Evolutionary conservation across 2,329 filamentous ascomycete genomes (phyloP).

Genomic region (Cordyceps sp.): DNA sequence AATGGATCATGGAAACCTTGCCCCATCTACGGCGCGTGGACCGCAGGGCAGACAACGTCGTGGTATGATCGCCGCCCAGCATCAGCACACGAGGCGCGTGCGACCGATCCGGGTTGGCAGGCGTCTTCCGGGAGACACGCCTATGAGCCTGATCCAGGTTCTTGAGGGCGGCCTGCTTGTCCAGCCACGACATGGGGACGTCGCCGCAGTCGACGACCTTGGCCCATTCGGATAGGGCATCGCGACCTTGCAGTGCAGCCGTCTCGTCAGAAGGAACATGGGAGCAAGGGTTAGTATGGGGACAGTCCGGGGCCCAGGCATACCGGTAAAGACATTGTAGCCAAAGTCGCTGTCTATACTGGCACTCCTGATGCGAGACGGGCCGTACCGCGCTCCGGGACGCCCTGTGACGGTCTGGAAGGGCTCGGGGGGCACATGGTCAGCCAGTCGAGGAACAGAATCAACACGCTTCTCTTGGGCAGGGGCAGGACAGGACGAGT

Average conservation of each 20-base stretch:
- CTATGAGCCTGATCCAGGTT: constrained; percentile 8
- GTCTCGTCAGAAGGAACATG: too few species aligned
- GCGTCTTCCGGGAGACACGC: constrained; percentile 4
- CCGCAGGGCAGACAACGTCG: constrained; percentile 48
- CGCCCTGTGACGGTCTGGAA: neutral
- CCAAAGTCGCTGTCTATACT: constrained; percentile 1
- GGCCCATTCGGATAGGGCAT: constrained; percentile 36
- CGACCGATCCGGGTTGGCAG: constrained; percentile 4
- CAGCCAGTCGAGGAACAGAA: neutral
- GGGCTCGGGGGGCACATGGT: neutral
- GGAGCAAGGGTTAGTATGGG: neutral
- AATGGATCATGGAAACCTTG: constrained; percentile 51
- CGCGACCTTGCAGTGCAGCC: constrained; percentile 3
- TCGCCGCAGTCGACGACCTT: constrained; percentile 71
- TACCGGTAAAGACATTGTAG: constrained; percentile 6
- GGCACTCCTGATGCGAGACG: neutral
- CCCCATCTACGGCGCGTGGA: constrained; percentile 43
- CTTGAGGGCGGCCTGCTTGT: constrained; percentile 8
- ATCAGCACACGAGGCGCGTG: constrained; percentile 34
- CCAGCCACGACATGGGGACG: constrained; percentile 8
- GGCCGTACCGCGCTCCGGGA: neutral
- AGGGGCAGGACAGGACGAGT: neutral
- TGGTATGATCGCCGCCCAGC: constrained; percentile 54
- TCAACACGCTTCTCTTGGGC: neutral
- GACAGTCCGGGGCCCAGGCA: neutral